phyloP scores from a whole-genome alignment of 495 filamentous ascomycete genomes.

The Penicillium turbatum region DNA sequence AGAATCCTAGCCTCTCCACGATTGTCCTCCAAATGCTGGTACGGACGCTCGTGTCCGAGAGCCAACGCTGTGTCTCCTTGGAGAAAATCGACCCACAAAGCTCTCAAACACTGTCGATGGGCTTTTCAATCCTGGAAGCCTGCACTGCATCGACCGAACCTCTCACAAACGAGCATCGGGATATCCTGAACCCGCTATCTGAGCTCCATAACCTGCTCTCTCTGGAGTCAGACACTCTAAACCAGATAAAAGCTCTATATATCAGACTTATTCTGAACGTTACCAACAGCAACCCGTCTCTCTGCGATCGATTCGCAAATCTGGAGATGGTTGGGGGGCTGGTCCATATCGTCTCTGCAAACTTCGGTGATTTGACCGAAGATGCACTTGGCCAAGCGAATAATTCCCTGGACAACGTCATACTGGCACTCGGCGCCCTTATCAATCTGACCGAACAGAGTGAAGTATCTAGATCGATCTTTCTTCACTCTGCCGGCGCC shows the following conservation, averaged over 20 bases:
- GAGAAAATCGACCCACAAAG: background rate
- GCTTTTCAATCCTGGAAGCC: slow-evolving; percentile 63
- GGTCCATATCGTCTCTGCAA: slow-evolving; percentile 44
- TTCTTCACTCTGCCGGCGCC: slow-evolving; percentile 25
- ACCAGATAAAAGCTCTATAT: slow-evolving; percentile 29
- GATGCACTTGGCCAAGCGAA: slow-evolving; percentile 42
- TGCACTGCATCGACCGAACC: slow-evolving; percentile 36
- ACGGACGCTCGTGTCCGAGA: slow-evolving; percentile 22
- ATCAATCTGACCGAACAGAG: slow-evolving; percentile 87
- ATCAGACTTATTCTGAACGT: slow-evolving; percentile 79
- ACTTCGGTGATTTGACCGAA: slow-evolving; percentile 37
- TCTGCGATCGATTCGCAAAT: slow-evolving; percentile 62
- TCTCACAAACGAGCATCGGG: slow-evolving; percentile 20
- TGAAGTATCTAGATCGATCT: slow-evolving; percentile 44
- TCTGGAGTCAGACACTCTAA: slow-evolving; percentile 9
- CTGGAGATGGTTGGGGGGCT: slow-evolving; percentile 54
- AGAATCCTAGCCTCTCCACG: slow-evolving; percentile 22
- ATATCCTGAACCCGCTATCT: slow-evolving; percentile 27
- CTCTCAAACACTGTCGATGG: slow-evolving; percentile 27
- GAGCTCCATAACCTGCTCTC: slow-evolving; percentile 28
- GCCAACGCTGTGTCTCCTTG: background rate
- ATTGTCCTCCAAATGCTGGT: slow-evolving; percentile 27
- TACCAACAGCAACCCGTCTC: slow-evolving; percentile 71
- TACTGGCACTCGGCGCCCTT: slow-evolving; percentile 76
- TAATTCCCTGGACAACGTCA: slow-evolving; percentile 60